These are phyloP conservation scores for Beauveria sp. DNA, from an alignment of 2,329 filamentous ascomycete species.

Conservation along the genomic window DNA sequence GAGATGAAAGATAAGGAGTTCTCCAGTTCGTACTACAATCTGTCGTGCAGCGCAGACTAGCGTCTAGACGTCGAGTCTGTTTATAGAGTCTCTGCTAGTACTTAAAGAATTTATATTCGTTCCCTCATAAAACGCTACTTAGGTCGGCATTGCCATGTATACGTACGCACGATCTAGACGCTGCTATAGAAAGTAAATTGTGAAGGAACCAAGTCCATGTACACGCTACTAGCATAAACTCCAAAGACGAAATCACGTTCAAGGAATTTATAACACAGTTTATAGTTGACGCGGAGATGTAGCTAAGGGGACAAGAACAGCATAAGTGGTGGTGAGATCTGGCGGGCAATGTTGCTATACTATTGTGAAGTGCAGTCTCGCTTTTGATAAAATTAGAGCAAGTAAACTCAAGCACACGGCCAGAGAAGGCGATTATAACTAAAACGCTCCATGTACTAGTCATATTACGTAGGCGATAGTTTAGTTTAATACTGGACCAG, in stretches of 20 bases:
- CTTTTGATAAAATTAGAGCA: too few relatives aligned
- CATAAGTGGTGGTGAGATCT: too few relatives aligned
- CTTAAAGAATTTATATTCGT: background rate
- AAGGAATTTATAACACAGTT: background rate
- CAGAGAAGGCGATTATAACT: too few relatives aligned
- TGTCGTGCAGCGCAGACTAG: background rate
- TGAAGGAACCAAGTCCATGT: background rate
- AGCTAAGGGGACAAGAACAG: too few relatives aligned
- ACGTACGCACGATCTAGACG: background rate
- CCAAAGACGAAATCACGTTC: background rate
- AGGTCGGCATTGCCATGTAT: background rate
- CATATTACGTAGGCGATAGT: background rate
- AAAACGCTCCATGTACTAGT: too few relatives aligned
- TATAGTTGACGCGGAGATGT: background rate
- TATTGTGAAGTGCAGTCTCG: too few relatives aligned
- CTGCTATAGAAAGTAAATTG: background rate
- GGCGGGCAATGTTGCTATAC: too few relatives aligned
- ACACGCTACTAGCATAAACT: too few relatives aligned
- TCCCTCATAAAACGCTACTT: background rate
- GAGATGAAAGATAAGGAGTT: background rate
- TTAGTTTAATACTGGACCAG: background rate
- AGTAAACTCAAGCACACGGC: too few relatives aligned
- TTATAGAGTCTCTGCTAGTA: too few relatives aligned
- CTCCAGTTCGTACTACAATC: background rate
- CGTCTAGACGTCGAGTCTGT: background rate